Percentiles rank a stretch among this genome's conserved stretches.
These are phyloP conservation scores for Clonostachys rosea DNA, from an alignment of 2,329 filamentous ascomycete species.

Conservation along the genomic window DNA sequence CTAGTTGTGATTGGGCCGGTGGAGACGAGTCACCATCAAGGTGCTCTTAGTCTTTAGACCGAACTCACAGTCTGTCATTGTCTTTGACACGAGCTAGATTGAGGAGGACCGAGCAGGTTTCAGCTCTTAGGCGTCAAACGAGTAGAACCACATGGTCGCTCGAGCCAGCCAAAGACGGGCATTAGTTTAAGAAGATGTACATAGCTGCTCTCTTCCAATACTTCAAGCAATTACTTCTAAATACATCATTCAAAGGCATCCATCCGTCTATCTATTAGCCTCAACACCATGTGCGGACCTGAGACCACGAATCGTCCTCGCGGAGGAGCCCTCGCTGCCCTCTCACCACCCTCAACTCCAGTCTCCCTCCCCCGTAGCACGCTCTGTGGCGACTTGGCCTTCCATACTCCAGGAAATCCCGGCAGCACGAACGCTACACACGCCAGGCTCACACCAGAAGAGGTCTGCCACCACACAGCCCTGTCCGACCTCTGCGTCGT, in stretches of 20 bases:
- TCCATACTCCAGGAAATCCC: conserved; percentile 34
- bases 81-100: too few relatives aligned
- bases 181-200: background rate
- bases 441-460: conserved; percentile 28
- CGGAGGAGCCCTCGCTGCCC: conserved; percentile 40
- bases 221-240: background rate
- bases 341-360: conserved; percentile 19
- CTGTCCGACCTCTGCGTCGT: conserved; percentile 25
- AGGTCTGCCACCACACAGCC: conserved; percentile 6
- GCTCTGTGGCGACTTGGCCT: conserved; percentile 31
- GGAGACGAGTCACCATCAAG: background rate
- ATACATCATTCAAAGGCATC: background rate
- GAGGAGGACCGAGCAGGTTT: too few relatives aligned
- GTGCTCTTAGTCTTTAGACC: too few relatives aligned
- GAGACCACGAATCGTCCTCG: conserved; percentile 31
- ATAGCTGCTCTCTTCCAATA: background rate
- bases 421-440: conserved; percentile 32
- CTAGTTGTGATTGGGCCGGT: background rate
- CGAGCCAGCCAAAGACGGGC: too few relatives aligned
- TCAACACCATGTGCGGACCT: conserved; percentile 35
- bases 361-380: conserved; percentile 1
- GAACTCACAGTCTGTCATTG: too few relatives aligned
- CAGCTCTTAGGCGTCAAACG: too few relatives aligned
- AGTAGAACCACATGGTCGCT: too few relatives aligned
- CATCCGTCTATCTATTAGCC: background rate